A percentile compares a stretch with the other conserved stretches of the same genome.
Conservation (phyloP, 352 stramenopile genomes). For the Pythium graminicola region DNA sequence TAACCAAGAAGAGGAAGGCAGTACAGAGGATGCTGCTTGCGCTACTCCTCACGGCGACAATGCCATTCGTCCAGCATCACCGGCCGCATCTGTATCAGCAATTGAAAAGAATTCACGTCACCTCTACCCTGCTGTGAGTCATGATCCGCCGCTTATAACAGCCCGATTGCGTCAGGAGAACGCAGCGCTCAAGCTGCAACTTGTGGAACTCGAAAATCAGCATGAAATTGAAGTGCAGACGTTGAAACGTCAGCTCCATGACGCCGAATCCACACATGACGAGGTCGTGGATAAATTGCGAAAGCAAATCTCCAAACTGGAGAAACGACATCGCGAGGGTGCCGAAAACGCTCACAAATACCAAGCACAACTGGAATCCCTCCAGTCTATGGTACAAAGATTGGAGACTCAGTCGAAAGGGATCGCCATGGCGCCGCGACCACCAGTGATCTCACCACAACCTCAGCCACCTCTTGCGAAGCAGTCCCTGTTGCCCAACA, state of each 20-base stretch:
- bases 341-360: neutral
- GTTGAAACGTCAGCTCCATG: slow-evolving; percentile 1
- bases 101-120: neutral
- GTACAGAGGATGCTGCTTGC: neutral
- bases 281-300: slow-evolving; percentile 8
- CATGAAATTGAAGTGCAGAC: slow-evolving; percentile 12
- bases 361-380: slow-evolving; percentile 2
- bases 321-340: slow-evolving; percentile 9
- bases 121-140: neutral
- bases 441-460: neutral
- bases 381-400: neutral
- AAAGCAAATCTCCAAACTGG: slow-evolving; percentile 12
- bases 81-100: neutral
- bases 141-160: slow-evolving; percentile 9
- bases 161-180: slow-evolving; percentile 18
- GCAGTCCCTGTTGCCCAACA: neutral
- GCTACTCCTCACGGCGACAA: neutral
- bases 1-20: slow-evolving; percentile 17
- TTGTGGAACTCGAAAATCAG: slow-evolving; percentile 12
- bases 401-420: slow-evolving; percentile 4
- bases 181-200: slow-evolving; percentile 9
- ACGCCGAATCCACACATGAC: neutral
- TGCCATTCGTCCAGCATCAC: neutral
- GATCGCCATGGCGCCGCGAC: neutral
- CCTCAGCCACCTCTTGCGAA: neutral